Conservation (phyloP, 1,139 yeast genomes). For the Magnusiomyces starmeri region DNA sequence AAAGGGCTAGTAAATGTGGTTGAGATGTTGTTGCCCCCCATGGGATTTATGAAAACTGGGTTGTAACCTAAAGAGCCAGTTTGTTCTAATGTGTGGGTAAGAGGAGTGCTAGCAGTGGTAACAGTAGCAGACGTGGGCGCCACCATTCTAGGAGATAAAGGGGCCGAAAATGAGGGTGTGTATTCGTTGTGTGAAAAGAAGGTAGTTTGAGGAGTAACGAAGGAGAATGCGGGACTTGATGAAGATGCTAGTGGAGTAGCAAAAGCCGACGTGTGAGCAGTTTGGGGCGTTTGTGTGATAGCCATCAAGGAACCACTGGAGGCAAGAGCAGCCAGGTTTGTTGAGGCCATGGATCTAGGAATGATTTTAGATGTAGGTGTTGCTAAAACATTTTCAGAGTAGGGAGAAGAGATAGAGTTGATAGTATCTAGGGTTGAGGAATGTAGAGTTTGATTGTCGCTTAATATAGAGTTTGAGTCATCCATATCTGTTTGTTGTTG, state of each 20-base stretch:
- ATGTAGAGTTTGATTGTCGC: neutral
- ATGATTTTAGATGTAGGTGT: conserved; percentile 16
- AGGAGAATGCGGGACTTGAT: neutral
- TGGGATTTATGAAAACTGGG: neutral
- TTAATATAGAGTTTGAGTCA: neutral
- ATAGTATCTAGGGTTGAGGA: conserved; percentile 1
- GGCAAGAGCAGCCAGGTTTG: conserved; percentile 9
- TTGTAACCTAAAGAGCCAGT: neutral
- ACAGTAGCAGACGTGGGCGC: neutral
- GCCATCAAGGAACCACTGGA: conserved; percentile 9
- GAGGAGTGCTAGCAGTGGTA: neutral
- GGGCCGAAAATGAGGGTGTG: neutral
- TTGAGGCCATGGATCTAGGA: conserved; percentile 10
- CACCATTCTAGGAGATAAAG: neutral
- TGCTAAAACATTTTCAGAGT: conserved; percentile 8
- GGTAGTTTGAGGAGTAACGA: conserved; percentile 1
- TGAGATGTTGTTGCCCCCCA: too few species aligned
- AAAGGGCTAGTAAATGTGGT: too few species aligned
- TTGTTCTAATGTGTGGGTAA: neutral
- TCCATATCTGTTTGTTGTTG: neutral
- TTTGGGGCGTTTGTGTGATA: conserved; percentile 15
- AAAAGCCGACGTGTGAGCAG: conserved; percentile 9
- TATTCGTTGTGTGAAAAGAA: neutral
- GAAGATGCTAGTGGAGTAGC: conserved; percentile 8
- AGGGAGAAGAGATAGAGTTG: conserved; percentile 3